A percentile compares a stretch with the other conserved stretches of the same genome.
Evolutionary conservation across 78 protist genomes (phyloP).

Genomic region (Chrysochromulina tobinii): DNA sequence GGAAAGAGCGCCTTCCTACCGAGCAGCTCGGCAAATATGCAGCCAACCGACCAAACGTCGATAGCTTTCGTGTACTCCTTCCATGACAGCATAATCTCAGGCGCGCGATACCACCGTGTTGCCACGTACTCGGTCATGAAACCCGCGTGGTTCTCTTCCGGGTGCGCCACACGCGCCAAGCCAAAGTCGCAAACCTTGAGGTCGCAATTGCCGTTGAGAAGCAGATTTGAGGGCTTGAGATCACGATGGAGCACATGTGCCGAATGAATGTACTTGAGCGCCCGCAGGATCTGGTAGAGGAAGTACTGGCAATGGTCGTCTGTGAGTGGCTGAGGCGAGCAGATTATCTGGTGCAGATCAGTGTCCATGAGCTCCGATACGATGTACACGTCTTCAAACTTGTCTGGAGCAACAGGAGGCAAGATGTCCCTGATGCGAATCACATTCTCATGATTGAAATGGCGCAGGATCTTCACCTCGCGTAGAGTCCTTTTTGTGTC

Average conservation of each 20-base stretch:
- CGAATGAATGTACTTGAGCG: conserved; percentile 79
- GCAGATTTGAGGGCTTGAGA: conserved; percentile 59
- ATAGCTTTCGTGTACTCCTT: conserved; percentile 53
- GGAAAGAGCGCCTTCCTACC: conserved; percentile 41
- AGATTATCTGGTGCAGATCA: conserved; percentile 90
- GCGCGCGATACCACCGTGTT: conserved; percentile 78
- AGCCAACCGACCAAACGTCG: conserved; percentile 81
- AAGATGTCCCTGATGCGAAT: conserved; percentile 9
- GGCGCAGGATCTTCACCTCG: conserved; percentile 82
- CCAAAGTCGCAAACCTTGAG: conserved; percentile 58
- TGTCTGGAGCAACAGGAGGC: background rate
- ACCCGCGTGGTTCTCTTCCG: conserved; percentile 33
- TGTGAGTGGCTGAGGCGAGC: conserved; percentile 76
- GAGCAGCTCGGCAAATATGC: conserved; percentile 80
- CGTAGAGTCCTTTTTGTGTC: conserved; percentile 93
- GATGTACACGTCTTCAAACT: conserved; percentile 8
- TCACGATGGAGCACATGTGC: conserved; percentile 62
- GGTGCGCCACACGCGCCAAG: conserved; percentile 55
- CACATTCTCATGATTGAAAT: conserved; percentile 74
- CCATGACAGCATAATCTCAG: conserved; percentile 65
- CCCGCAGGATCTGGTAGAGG: conserved; percentile 91
- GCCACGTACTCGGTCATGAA: conserved; percentile 54
- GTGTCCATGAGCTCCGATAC: conserved; percentile 95
- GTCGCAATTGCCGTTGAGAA: conserved; percentile 62
- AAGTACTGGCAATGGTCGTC: conserved; percentile 94